These are phyloP conservation scores for Paramecium bursaria DNA, from an alignment of 73 alveolate genomes.

Conservation along the genomic window DNA sequence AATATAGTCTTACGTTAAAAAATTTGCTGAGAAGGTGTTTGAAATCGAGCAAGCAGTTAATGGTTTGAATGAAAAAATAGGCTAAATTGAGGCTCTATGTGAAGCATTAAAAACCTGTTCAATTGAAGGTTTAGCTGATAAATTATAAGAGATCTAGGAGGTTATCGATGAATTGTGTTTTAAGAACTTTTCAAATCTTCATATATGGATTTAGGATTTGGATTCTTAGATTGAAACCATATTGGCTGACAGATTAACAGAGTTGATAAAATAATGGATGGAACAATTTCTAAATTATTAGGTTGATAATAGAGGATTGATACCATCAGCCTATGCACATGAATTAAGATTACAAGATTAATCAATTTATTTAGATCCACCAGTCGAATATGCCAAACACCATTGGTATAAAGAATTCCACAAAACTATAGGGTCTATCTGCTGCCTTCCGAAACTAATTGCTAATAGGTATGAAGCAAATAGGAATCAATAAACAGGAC, in stretches of 20 bases:
- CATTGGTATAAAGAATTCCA: conserved; percentile 97
- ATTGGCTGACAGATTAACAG: conserved; percentile 82
- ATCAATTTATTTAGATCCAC: conserved; percentile 95
- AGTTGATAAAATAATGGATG: conserved; percentile 81
- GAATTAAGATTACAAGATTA: conserved; percentile 90
- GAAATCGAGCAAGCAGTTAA: conserved; percentile 89
- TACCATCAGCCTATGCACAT: conserved; percentile 77
- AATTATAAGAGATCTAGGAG: conserved; percentile 79
- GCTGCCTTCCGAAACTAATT: conserved; percentile 67
- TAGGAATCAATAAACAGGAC: not conserved
- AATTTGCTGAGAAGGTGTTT: conserved; percentile 82
- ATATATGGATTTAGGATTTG: conserved; percentile 86
- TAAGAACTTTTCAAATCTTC: conserved; percentile 86
- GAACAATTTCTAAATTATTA: conserved; percentile 78
- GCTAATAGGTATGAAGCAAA: conserved; percentile 58
- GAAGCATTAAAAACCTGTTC: conserved; percentile 65
- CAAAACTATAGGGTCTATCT: conserved; percentile 78
- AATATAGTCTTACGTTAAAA: conserved; percentile 78
- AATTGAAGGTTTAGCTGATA: conserved; percentile 63
- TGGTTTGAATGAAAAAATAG: conserved; percentile 80
- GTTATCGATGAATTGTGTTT: conserved; percentile 84
- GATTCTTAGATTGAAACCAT: conserved; percentile 85
- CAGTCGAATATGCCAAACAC: conserved; percentile 95
- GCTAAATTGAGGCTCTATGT: conserved; percentile 75
- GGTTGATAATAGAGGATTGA: conserved; percentile 69